Conservation (phyloP, 345 rosid genomes). For the Sonneratia alba region DNA sequence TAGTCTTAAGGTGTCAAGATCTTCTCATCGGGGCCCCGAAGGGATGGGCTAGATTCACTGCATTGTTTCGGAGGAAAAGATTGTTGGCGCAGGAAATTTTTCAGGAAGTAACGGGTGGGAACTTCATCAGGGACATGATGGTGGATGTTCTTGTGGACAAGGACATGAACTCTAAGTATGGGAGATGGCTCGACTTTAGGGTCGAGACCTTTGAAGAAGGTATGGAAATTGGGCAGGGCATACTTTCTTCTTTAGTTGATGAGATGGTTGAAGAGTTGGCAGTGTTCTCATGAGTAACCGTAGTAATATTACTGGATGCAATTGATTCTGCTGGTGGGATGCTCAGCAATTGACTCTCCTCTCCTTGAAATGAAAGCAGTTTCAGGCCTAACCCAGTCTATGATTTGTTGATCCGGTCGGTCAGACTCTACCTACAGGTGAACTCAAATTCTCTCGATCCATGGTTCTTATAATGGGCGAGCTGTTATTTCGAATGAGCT, state of each 20-base stretch:
- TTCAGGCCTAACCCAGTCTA: too few relatives aligned
- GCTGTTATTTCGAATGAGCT: too few relatives aligned
- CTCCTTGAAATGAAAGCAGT: neutral
- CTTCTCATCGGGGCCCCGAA: constrained; percentile 37
- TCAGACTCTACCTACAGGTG: neutral
- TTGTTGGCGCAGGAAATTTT: constrained; percentile 55
- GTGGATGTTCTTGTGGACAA: constrained; percentile 77
- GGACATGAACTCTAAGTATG: constrained; percentile 56
- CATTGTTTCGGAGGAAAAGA: constrained; percentile 27
- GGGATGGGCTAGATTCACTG: constrained; percentile 27
- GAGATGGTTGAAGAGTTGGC: constrained; percentile 53
- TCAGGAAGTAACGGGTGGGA: constrained; percentile 42
- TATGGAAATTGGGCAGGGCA: constrained; percentile 44
- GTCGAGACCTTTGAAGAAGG: constrained; percentile 61
- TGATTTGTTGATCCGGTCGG: neutral
- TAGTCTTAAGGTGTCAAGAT: constrained; percentile 27
- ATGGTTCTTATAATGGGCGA: too few relatives aligned
- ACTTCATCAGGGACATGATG: constrained; percentile 49
- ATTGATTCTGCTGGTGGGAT: neutral
- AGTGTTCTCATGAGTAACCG: neutral
- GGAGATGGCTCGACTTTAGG: constrained; percentile 67
- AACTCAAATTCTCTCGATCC: neutral
- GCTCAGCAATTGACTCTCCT: neutral
- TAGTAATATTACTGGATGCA: neutral
- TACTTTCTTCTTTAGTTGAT: constrained; percentile 55